phyloP scores from a whole-genome alignment of 2,329 filamentous ascomycete species.

The Colletotrichum tanaceti region DNA sequence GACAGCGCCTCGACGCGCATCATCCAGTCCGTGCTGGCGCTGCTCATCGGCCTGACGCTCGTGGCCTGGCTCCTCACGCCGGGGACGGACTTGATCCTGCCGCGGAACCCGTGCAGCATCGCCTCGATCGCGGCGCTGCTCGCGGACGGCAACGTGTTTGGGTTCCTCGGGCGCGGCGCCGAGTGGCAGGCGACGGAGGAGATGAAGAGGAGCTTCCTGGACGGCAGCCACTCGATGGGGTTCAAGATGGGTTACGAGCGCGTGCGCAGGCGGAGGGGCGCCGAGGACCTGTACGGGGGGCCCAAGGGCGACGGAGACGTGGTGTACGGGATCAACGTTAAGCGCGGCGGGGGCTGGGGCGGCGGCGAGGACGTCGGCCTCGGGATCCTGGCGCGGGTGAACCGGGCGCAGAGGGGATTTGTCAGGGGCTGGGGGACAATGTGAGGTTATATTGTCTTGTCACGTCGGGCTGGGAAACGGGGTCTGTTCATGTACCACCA shows the following conservation, averaged over 20 bases:
- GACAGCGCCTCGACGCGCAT: constrained; percentile 50
- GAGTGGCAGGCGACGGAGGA: constrained; percentile 45
- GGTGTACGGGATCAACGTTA: constrained; percentile 40
- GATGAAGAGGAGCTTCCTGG: constrained; percentile 41
- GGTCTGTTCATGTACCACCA: not conserved
- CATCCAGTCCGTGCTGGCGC: constrained; percentile 49
- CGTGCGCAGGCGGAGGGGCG: constrained; percentile 29
- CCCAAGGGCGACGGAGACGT: constrained; percentile 3
- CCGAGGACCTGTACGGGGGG: constrained; percentile 20
- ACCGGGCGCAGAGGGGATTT: constrained; percentile 36
- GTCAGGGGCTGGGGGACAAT: constrained; percentile 29
- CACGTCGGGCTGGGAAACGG: not conserved
- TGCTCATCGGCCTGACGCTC: constrained; percentile 45
- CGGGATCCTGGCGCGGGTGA: constrained; percentile 40
- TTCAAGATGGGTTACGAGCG: constrained; percentile 46
- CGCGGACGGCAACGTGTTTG: constrained; percentile 52
- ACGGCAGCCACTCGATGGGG: constrained; percentile 44
- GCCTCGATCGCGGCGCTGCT: constrained; percentile 53
- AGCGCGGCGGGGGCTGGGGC: constrained; percentile 38
- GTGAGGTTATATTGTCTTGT: not conserved
- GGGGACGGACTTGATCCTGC: constrained; percentile 44
- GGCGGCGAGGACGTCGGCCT: constrained; percentile 41
- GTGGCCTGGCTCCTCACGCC: constrained; percentile 47
- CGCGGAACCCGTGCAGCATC: constrained; percentile 49
- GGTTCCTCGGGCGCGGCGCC: constrained; percentile 44